Base-by-base conservation (phyloP, 78 protist genomes). In the Dictyostelium capitatum region DNA sequence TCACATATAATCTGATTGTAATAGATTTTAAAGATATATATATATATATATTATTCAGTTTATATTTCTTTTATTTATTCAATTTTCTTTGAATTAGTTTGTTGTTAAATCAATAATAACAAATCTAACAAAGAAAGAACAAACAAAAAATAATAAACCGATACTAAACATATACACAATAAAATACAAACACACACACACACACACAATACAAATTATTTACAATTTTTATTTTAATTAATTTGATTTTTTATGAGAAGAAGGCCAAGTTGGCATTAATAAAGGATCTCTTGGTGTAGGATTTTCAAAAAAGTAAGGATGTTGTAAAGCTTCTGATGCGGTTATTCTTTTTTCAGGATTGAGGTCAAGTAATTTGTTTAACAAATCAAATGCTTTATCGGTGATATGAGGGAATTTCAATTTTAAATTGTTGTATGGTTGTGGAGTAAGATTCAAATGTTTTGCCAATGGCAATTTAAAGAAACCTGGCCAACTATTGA, bases 251-350 rank as follows among this genome's bases (percentile, higher is more conserved):
- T 94, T 82, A 65, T 94, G 93, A 37, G 91, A 46, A 7, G 91
- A 46, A n/a, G 97, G 95, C 82, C 92, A 95, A 19, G 85, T 89
- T 14, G 95, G 97, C 97, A 95, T 95, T 10, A 89, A 20, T 51
- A 67, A 20, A 12, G 83, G 56, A 25, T 95, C 94, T 62, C 87
- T 69, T 30, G 95, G 95, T 28, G 80, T 80, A 14, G 97, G 97
- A 47, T 41, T 74, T 51, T 95, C 97, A 20, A 25, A 14, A 51
- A 95, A 95, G 53, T 95, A 95, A 4, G 95, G 85, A 46, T 95
- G 97, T 37, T 74, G 25, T 54, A 95, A 64, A 25, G 97, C 97
- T 41, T 95, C 97, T 1, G 56, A 25, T 9, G 97, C 97, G 12
- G 95, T 51, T 4, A 89, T 79, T 74, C 97, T 83, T 69, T 77